Percentiles rank a stretch among this genome's conserved stretches.
Conservation (phyloP, 169 alveolate genomes). For the Plasmodium malariae region DNA sequence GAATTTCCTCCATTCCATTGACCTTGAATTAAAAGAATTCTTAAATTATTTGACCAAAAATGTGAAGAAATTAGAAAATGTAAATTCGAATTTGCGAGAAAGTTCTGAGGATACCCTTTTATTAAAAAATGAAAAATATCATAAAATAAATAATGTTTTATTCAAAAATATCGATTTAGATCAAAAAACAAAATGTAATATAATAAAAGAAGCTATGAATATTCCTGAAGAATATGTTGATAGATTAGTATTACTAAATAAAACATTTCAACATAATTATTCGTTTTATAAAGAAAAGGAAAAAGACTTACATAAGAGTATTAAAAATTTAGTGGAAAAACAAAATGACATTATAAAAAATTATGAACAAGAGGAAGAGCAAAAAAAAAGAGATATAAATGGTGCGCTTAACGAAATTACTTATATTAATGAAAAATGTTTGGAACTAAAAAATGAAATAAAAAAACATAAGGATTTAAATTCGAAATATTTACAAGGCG, state of each 20-base stretch:
- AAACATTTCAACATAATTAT: slow-evolving; percentile 62
- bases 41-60: not conserved
- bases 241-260: slow-evolving; percentile 33
- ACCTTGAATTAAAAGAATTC: slow-evolving; percentile 16
- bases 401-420: slow-evolving; percentile 36
- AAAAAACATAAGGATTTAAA: slow-evolving; percentile 35
- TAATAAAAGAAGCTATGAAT: slow-evolving; percentile 38
- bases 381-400: slow-evolving; percentile 35
- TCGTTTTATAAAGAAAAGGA: slow-evolving; percentile 48
- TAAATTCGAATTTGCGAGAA: not conserved
- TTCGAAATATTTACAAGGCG: slow-evolving; percentile 4
- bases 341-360: slow-evolving; percentile 57
- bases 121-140: slow-evolving; percentile 22
- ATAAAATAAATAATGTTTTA: slow-evolving; percentile 34
- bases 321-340: slow-evolving; percentile 27
- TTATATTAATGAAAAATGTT: slow-evolving; percentile 43
- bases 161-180: slow-evolving; percentile 44
- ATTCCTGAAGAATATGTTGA: slow-evolving; percentile 43
- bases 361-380: slow-evolving; percentile 50
- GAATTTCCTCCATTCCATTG: slow-evolving; percentile 47
- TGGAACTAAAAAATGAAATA: slow-evolving; percentile 62
- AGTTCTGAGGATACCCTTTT: not conserved
- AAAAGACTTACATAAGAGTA: slow-evolving; percentile 15
- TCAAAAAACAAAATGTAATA: slow-evolving; percentile 39
- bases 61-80: slow-evolving; percentile 17